A percentile compares a stretch with the other conserved stretches of the same genome.
phyloP scores from a whole-genome alignment of 2,329 filamentous ascomycete genomes.

The Colletotrichum endophyticum region DNA sequence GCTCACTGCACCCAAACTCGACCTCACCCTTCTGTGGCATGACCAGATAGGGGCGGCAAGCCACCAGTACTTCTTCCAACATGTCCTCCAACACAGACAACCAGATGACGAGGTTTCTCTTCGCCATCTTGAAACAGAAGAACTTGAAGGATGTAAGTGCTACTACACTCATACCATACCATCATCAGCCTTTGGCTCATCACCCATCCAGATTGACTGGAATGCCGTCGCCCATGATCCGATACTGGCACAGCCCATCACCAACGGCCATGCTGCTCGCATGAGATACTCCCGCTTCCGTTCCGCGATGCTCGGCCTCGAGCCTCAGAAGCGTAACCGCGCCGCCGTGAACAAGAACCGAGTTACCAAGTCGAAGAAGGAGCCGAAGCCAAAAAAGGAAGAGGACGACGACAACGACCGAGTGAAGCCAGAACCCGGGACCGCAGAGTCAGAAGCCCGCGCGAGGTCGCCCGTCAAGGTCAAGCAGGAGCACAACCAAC shows the following conservation, averaged over 20 bases:
- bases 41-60: not conserved
- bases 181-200: slow-evolving; percentile 26
- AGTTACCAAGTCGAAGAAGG: slow-evolving; percentile 52
- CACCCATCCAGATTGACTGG: slow-evolving; percentile 60
- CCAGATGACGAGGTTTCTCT: slow-evolving; percentile 62
- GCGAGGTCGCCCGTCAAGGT: slow-evolving; percentile 29
- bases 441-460: slow-evolving; percentile 14
- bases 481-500: slow-evolving; percentile 42
- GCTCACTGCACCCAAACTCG: slow-evolving; percentile 5
- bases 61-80: slow-evolving; percentile 25
- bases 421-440: slow-evolving; percentile 44
- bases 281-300: slow-evolving; percentile 64
- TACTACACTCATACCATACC: not conserved
- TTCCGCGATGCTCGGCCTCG: slow-evolving; percentile 48
- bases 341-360: slow-evolving; percentile 43
- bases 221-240: slow-evolving; percentile 60
- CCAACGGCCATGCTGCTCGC: slow-evolving; percentile 65
- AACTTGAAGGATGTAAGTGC: slow-evolving; percentile 63
- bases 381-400: slow-evolving; percentile 40
- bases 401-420: slow-evolving; percentile 33
- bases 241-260: slow-evolving; percentile 57
- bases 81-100: slow-evolving; percentile 63
- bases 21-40: not conserved
- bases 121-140: slow-evolving; percentile 65
- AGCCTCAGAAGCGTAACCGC: slow-evolving; percentile 53